phyloP scores from a whole-genome alignment of 257 asterid genomes.

The Lantana camara region DNA sequence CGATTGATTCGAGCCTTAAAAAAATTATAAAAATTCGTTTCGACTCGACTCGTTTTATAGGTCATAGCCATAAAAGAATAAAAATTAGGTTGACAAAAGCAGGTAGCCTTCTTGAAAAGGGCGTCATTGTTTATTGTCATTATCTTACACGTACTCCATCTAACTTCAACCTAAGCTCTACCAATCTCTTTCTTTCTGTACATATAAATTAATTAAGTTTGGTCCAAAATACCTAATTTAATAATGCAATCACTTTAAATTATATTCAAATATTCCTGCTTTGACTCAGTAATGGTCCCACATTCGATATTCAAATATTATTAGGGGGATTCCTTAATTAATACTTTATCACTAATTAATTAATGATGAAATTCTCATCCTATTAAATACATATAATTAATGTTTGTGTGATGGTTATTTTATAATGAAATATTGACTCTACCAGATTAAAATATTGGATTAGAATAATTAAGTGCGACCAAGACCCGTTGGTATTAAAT shows the following conservation, averaged over 20 bases:
- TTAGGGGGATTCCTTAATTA: background rate
- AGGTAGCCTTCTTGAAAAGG: background rate
- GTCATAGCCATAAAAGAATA: no score
- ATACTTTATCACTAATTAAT: conserved; percentile 3
- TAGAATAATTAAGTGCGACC: background rate
- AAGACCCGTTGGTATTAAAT: background rate
- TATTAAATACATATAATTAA: background rate
- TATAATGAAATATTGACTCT: background rate
- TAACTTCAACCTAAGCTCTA: no score
- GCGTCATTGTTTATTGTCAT: background rate
- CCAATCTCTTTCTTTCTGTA: background rate
- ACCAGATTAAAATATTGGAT: background rate
- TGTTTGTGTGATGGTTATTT: background rate
- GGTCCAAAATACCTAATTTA: background rate
- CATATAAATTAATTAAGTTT: no score
- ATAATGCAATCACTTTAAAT: background rate
- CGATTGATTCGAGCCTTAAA: no score
- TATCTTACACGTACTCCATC: conserved; percentile 2
- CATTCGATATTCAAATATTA: no score
- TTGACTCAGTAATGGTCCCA: no score
- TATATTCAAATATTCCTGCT: background rate
- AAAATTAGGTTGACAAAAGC: background rate
- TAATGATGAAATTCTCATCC: background rate
- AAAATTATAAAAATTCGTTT: no score
- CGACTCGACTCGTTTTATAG: no score